Base-by-base conservation (phyloP, 176 grass and related monocot genomes). In the Eragrostis nindensis region DNA sequence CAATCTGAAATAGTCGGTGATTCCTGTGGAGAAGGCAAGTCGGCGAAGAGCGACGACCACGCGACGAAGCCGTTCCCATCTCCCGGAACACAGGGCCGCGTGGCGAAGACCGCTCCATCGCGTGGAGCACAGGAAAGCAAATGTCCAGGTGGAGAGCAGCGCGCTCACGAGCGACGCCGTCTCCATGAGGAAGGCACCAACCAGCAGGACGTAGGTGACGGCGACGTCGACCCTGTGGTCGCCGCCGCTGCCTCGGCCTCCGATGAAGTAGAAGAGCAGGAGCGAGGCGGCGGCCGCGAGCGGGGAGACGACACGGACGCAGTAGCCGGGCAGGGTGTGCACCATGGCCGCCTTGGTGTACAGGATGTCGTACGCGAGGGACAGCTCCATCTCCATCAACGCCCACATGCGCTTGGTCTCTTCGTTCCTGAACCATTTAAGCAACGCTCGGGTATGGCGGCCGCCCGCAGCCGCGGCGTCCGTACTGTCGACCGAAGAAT, bases 331-430 rank as follows among this genome's bases (percentile, higher is more conserved):
- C 15, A 62, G 2, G n/a, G 42, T 83, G 72, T 83, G 74, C 14
- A 83, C 53, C 5, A 78, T 48, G 5, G 47, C 40, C 16, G 83
- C 76, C 26, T 90, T 90, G 45, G 88, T 90, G 68, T 90, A 82
- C 12, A 90, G 84, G 19, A 90, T 75, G 13, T 84, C 82, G 38
- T 77, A 69, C 24, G 72, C 21, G 17, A 89, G 50, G 22, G 82
- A 83, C 3, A 89, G 50, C 61, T 89, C 82, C n/a, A 89, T 75
- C 47, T 85, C 71, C n/a, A 66, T 56, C 46, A 47, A 15, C 38
- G 0, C 57, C 72, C 71, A 70, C 38, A 54, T 42, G 19, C 40
- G 38, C 18, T n/a, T 16, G 5, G 7, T 11, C 8, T 27, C 47
- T 13, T 53, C 15, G 0, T 71, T 8, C 12, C 5, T 50, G 5